Percentiles rank a stretch among this genome's conserved stretches.
Conservation (phyloP, 225 moss, liverwort and hornwort species). For the Pleurozium schreberi region DNA sequence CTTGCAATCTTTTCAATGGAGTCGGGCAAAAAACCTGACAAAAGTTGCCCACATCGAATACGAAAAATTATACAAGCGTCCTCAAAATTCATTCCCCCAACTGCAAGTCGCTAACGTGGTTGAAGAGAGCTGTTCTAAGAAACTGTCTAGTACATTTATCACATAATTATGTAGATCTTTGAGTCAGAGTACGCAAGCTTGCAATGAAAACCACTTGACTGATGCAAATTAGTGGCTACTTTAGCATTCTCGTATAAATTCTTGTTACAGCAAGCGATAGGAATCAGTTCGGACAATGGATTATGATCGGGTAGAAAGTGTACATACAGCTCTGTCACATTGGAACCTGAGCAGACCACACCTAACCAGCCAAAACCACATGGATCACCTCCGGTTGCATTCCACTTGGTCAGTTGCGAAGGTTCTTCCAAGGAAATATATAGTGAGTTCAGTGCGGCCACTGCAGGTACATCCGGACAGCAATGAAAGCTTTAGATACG, state of each 20-base stretch:
- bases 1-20: neutral
- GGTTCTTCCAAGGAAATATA: slow-evolving; percentile 25
- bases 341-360: slow-evolving; percentile 34
- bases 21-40: slow-evolving; percentile 1
- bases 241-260: neutral
- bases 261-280: neutral
- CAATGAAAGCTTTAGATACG: neutral
- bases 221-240: neutral
- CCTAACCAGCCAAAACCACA: slow-evolving; percentile 53
- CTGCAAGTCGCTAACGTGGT: neutral
- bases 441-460: slow-evolving; percentile 20
- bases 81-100: neutral
- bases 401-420: slow-evolving; percentile 41
- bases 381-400: slow-evolving; percentile 55
- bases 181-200: neutral
- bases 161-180: no score
- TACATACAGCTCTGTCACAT: slow-evolving; percentile 53
- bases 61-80: neutral
- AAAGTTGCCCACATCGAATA: neutral
- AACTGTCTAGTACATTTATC: neutral
- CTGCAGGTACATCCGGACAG: slow-evolving; percentile 18
- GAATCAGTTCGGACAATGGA: neutral
- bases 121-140: neutral
- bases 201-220: neutral
- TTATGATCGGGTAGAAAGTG: neutral